Evolutionary conservation across 2,329 filamentous ascomycete species (phyloP).

Genomic region (Tolypocladium cylindrosporum): DNA sequence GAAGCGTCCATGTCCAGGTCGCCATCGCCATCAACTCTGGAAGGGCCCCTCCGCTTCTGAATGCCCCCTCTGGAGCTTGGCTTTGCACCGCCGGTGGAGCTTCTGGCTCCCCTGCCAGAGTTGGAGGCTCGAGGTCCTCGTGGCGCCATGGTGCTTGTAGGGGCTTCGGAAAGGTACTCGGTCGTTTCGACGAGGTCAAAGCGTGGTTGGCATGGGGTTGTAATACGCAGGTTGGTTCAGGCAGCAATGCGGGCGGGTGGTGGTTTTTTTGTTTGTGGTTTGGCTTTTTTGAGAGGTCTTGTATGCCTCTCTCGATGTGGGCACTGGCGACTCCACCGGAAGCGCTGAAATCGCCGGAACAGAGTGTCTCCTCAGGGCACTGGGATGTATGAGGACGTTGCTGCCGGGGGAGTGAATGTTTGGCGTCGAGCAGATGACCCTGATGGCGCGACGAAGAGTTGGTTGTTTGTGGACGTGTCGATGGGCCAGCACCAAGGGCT

Average conservation of each 20-base stretch:
- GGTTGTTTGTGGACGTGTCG: not conserved
- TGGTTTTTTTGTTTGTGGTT: not conserved
- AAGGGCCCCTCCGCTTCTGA: conserved; percentile 33
- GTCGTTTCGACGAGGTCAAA: not conserved
- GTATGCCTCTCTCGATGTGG: not conserved
- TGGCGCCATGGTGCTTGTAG: conserved; percentile 19
- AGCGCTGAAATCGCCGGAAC: not conserved
- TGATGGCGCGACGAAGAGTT: not conserved
- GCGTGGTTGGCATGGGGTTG: not conserved
- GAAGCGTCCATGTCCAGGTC: conserved; percentile 48
- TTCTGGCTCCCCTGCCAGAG: conserved; percentile 20
- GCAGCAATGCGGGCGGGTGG: not conserved
- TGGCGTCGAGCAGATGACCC: not conserved
- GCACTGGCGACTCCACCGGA: not conserved
- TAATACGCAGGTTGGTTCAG: not conserved
- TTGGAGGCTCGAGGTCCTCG: conserved; percentile 17
- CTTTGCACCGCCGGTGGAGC: conserved; percentile 17
- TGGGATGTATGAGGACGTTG: not conserved
- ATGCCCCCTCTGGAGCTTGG: conserved; percentile 36
- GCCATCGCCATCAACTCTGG: conserved; percentile 42
- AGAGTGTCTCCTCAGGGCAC: not conserved
- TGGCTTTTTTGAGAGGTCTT: not conserved
- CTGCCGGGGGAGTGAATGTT: not conserved
- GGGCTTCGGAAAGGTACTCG: not conserved
- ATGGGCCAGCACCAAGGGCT: not conserved